Conservation (phyloP, 1,139 yeast species). For the Yarrowia galli region DNA sequence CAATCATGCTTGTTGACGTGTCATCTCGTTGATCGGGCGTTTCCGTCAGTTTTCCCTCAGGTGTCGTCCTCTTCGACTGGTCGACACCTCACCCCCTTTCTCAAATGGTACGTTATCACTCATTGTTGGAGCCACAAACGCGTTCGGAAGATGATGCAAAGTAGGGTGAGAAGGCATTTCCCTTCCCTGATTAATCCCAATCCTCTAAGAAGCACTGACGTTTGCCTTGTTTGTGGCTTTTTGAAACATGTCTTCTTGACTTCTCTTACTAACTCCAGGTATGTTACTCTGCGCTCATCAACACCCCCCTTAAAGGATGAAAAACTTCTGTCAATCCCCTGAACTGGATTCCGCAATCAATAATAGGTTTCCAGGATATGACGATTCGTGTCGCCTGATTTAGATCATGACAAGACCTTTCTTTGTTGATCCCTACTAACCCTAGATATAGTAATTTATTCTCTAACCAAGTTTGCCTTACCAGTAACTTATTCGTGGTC, state of each 20-base stretch:
- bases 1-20: background rate
- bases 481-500: too few relatives aligned
- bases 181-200: slow-evolving; percentile 34
- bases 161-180: slow-evolving; percentile 37
- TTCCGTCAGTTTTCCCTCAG: background rate
- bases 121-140: slow-evolving; percentile 1
- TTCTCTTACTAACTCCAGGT: slow-evolving; percentile 33
- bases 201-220: slow-evolving; percentile 39
- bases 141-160: slow-evolving; percentile 34
- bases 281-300: background rate
- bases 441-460: background rate
- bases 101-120: slow-evolving; percentile 14
- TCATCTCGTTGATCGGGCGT: background rate
- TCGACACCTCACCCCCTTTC: slow-evolving; percentile 2
- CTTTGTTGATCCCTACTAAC: background rate
- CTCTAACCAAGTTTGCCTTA: background rate
- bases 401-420: too few relatives aligned
- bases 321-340: slow-evolving; percentile 39
- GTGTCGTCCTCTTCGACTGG: slow-evolving; percentile 5
- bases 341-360: slow-evolving; percentile 35
- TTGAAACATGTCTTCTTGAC: background rate
- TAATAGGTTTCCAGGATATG: slow-evolving; percentile 33
- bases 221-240: slow-evolving; percentile 9
- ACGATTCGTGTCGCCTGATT: slow-evolving; percentile 39
- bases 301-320: slow-evolving; percentile 16